phyloP scores from a whole-genome alignment of 78 protist species.

The Trichosphaerium sp. region DNA sequence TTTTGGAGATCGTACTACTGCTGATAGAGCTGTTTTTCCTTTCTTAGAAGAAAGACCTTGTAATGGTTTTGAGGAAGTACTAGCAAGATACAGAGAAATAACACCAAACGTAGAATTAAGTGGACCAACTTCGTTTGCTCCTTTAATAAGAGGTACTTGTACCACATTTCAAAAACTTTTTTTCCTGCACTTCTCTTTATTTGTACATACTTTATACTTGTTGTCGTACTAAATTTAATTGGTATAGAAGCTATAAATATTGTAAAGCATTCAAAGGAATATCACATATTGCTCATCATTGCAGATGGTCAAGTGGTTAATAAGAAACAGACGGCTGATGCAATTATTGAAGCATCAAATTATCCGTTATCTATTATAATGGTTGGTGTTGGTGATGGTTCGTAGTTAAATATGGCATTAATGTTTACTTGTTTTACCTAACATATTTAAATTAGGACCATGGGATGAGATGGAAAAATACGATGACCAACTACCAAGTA shows the following conservation, averaged over 20 bases:
- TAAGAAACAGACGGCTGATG: conserved; percentile 22
- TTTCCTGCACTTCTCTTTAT: no score
- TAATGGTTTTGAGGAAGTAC: not conserved
- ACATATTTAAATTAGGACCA: no score
- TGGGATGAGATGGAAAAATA: conserved; percentile 30
- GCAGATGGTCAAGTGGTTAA: conserved; percentile 57
- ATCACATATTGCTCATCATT: conserved; percentile 31
- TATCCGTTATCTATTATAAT: conserved; percentile 54
- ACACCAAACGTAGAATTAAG: not conserved
- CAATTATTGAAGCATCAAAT: conserved; percentile 24
- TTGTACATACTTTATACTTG: no score
- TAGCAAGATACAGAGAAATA: not conserved
- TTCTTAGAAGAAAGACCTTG: conserved; percentile 5
- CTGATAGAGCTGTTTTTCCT: conserved; percentile 7
- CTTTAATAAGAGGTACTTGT: not conserved
- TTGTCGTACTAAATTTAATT: not conserved
- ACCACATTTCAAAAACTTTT: no score
- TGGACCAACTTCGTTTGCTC: conserved; percentile 14
- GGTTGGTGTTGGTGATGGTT: conserved; percentile 64
- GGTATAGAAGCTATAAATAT: not conserved
- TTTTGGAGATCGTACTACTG: conserved; percentile 9
- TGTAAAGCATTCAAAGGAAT: not conserved
- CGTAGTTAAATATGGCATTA: conserved; percentile 42
- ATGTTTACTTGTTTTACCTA: no score
- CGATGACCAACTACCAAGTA: conserved; percentile 21